Percentiles rank a stretch among this genome's conserved stretches.
phyloP scores from a whole-genome alignment of 2,329 filamentous ascomycete species.

The Penicillium sp. region DNA sequence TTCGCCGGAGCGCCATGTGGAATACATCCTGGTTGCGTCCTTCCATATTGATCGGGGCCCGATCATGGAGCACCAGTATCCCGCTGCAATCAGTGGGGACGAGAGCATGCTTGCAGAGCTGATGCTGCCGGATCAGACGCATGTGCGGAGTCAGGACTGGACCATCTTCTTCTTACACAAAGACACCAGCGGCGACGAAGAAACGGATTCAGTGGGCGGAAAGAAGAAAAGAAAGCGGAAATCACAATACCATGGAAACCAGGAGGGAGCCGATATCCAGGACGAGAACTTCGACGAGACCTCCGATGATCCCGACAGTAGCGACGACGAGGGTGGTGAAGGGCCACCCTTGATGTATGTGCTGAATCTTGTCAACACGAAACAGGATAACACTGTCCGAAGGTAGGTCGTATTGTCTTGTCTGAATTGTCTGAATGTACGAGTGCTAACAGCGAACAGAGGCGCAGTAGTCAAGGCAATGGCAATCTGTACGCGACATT shows the following conservation, averaged over 20 bases:
- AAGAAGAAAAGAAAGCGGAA: slow-evolving; percentile 47
- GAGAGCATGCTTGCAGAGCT: slow-evolving; percentile 98
- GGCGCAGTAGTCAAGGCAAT: slow-evolving; percentile 96
- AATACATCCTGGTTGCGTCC: slow-evolving; percentile 95
- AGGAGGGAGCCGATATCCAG: slow-evolving; percentile 51
- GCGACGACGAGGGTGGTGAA: slow-evolving; percentile 68
- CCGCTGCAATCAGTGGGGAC: slow-evolving; percentile 89
- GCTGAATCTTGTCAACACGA: slow-evolving; percentile 95
- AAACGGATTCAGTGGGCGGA: slow-evolving; percentile 60
- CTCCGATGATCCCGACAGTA: slow-evolving; percentile 48
- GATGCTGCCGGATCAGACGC: slow-evolving; percentile 96
- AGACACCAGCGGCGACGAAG: slow-evolving; percentile 80
- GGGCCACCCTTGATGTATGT: slow-evolving; percentile 95
- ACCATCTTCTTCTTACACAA: slow-evolving; percentile 99
- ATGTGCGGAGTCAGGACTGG: slow-evolving; percentile 95
- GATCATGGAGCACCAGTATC: slow-evolving; percentile 98
- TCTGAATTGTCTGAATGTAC: not conserved
- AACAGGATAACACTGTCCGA: slow-evolving; percentile 89
- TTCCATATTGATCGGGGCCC: slow-evolving; percentile 96
- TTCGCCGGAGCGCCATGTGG: slow-evolving; percentile 85
- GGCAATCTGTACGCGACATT: slow-evolving; percentile 97
- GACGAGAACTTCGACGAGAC: slow-evolving; percentile 51
- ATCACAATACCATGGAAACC: slow-evolving; percentile 43
- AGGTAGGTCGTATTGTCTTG: slow-evolving; percentile 45
- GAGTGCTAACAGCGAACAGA: slow-evolving; percentile 47